Conservation (phyloP, 345 rosid species). For the Lepidium aucheri region DNA sequence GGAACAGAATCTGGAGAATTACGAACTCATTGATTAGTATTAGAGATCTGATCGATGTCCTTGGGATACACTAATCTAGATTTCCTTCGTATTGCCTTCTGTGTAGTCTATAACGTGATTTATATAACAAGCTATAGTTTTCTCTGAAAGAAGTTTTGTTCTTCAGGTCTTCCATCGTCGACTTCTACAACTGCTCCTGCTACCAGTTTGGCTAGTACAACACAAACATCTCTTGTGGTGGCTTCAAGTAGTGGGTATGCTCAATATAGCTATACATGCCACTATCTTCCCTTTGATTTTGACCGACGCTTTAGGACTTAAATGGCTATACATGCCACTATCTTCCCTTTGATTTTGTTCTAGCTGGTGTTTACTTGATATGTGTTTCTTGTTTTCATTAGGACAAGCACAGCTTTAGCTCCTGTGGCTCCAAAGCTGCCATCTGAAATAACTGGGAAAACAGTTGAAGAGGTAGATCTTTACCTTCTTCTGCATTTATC, state of each 20-base stretch:
- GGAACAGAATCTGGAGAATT: background rate
- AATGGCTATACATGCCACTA: background rate
- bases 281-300: background rate
- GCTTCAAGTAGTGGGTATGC: conserved; percentile 78
- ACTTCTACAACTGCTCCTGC: conserved; percentile 41
- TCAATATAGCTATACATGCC: background rate
- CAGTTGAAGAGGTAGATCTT: conserved; percentile 80
- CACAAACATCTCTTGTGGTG: conserved; percentile 51
- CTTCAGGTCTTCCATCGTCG: conserved; percentile 50
- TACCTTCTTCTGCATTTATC: background rate
- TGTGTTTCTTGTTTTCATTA: conserved; percentile 22
- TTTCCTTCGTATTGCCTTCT: background rate
- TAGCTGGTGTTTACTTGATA: conserved; percentile 7
- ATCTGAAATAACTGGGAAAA: conserved; percentile 83
- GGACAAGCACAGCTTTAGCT: conserved; percentile 52
- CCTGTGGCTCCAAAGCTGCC: conserved; percentile 64
- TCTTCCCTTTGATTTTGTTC: background rate
- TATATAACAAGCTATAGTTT: background rate
- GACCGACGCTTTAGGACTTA: background rate
- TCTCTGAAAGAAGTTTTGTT: conserved; percentile 1
- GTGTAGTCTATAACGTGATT: background rate
- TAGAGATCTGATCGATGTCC: background rate
- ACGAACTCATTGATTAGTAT: background rate
- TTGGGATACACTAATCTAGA: background rate
- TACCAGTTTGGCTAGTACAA: conserved; percentile 36